These are phyloP conservation scores for Penicillium sp. DNA, from an alignment of 2,329 filamentous ascomycete genomes.

Conservation along the genomic window DNA sequence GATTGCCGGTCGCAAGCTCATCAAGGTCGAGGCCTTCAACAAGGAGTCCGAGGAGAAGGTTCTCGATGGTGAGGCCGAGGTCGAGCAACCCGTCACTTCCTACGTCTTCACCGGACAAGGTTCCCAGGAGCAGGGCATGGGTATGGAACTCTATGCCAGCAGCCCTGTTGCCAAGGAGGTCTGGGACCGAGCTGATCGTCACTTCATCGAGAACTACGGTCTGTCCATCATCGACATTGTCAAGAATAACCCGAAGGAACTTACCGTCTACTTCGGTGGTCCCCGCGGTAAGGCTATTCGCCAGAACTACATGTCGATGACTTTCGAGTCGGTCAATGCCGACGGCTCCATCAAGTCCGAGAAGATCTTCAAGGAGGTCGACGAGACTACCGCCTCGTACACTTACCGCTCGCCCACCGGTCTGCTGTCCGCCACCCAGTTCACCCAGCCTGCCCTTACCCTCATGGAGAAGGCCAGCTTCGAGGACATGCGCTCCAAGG, in stretches of 20 bases:
- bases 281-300: constrained; percentile 96
- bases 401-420: constrained; percentile 96
- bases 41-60: constrained; percentile 97
- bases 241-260: constrained; percentile 98
- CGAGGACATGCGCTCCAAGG: constrained; percentile 98
- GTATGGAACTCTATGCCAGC: constrained; percentile 96
- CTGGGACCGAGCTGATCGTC: constrained; percentile 96
- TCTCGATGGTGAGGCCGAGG: constrained; percentile 90
- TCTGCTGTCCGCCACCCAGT: constrained; percentile 94
- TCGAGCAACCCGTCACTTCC: constrained; percentile 93
- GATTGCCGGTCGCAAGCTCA: constrained; percentile 97
- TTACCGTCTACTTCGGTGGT: constrained; percentile 97
- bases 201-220: constrained; percentile 98
- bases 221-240: constrained; percentile 99
- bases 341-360: constrained; percentile 96
- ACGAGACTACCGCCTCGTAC: constrained; percentile 90
- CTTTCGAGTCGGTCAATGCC: constrained; percentile 93
- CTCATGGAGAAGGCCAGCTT: constrained; percentile 99
- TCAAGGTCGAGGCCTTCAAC: constrained; percentile 97
- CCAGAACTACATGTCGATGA: constrained; percentile 99
- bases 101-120: constrained; percentile 99
- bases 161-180: constrained; percentile 95
- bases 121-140: constrained; percentile 99
- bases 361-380: constrained; percentile 98
- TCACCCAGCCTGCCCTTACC: constrained; percentile 95